Evolutionary conservation across 176 grass and related monocot species (phyloP).

Genomic region (Oryza meridionalis): DNA sequence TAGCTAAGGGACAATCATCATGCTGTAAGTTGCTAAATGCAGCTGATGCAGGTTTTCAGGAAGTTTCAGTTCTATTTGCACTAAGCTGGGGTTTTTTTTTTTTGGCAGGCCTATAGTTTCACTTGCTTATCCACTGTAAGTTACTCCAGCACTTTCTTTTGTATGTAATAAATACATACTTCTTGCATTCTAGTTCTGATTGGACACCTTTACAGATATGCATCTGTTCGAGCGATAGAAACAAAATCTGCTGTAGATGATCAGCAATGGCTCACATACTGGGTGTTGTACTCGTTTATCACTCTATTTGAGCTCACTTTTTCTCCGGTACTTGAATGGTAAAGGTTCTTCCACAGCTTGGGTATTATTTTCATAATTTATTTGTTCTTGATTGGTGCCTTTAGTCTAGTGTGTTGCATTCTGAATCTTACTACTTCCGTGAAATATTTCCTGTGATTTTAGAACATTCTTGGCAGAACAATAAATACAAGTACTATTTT

Average conservation of each 20-base stretch:
- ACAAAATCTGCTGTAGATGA: slow-evolving; percentile 91
- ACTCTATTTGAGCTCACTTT: slow-evolving; percentile 97
- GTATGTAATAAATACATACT: neutral
- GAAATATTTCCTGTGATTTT: slow-evolving; percentile 13
- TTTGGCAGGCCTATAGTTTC: slow-evolving; percentile 74
- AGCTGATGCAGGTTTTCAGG: neutral
- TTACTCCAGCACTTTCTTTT: slow-evolving; percentile 12
- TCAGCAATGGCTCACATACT: slow-evolving; percentile 99
- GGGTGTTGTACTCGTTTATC: slow-evolving; percentile 98
- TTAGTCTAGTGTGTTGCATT: slow-evolving; percentile 5
- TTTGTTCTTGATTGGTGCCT: slow-evolving; percentile 9
- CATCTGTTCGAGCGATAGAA: slow-evolving; percentile 95
- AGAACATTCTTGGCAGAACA: neutral
- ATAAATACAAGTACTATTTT: neutral
- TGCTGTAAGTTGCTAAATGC: neutral
- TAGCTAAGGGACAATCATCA: slow-evolving; percentile 6
- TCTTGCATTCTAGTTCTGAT: slow-evolving; percentile 7
- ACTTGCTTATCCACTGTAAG: slow-evolving; percentile 98
- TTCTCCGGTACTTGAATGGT: slow-evolving; percentile 85
- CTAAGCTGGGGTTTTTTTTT: slow-evolving; percentile 40
- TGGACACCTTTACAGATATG: slow-evolving; percentile 69
- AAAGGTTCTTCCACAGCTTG: slow-evolving; percentile 17
- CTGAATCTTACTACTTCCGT: slow-evolving; percentile 2
- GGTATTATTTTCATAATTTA: neutral
- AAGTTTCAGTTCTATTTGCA: slow-evolving; percentile 19